Percentiles rank a stretch among this genome's conserved stretches.
phyloP scores from a whole-genome alignment of 2,329 filamentous ascomycete species.

The Salinomyces thailandicus region DNA sequence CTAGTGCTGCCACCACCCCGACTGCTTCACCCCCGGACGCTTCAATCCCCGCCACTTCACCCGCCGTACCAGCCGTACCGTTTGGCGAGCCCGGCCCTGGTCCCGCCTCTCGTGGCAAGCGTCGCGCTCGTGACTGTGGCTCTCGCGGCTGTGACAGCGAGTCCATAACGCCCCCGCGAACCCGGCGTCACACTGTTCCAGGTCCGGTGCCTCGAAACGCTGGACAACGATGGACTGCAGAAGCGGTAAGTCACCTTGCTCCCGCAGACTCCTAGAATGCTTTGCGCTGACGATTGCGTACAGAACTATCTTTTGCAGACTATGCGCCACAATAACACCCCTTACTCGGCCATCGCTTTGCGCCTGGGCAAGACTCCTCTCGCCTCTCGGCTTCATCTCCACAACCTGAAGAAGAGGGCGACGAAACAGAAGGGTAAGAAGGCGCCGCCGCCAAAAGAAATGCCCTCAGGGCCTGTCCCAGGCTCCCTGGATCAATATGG shows the following conservation, averaged over 20 bases:
- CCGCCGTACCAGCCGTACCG: no score
- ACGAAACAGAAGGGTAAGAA: neutral
- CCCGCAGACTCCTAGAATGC: no score
- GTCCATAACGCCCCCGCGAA: no score
- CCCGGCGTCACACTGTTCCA: no score
- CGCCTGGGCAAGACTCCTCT: neutral
- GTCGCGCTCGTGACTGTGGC: no score
- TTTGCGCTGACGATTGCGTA: neutral
- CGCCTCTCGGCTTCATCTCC: neutral
- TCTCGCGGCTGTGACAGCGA: no score
- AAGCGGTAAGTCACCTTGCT: neutral
- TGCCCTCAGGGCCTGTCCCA: neutral
- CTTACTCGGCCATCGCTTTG: neutral
- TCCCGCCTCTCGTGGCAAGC: no score
- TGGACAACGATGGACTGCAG: slow-evolving; percentile 1
- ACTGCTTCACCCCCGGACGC: no score
- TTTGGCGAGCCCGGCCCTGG: no score
- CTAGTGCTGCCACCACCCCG: no score
- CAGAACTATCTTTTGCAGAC: neutral
- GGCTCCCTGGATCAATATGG: neutral
- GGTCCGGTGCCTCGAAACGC: neutral
- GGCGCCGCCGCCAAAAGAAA: neutral
- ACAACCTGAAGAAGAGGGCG: neutral
- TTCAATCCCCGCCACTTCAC: no score
- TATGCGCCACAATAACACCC: neutral